A percentile compares a stretch with the other conserved stretches of the same genome.
Evolutionary conservation across 139 green algal species (phyloP).

Genomic region (Dunaliella primolecta): DNA sequence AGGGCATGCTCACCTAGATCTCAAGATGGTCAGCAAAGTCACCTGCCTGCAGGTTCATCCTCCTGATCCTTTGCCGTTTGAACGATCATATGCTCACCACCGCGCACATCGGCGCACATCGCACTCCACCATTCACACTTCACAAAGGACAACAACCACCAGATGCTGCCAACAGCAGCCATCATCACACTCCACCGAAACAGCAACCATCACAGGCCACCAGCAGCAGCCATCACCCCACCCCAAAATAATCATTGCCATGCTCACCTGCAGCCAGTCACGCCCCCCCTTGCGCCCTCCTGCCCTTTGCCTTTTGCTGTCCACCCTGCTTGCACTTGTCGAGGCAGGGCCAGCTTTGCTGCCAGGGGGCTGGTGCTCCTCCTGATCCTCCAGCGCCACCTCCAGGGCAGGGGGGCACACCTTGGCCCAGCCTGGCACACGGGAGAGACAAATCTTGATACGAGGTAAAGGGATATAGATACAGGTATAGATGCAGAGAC

Average conservation of each 20-base stretch:
- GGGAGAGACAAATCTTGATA: neutral
- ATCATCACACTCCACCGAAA: neutral
- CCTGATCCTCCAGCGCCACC: neutral
- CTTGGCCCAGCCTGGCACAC: conserved; percentile 3
- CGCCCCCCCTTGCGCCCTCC: neutral
- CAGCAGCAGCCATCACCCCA: neutral
- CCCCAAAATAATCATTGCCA: no score
- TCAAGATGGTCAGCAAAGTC: no score
- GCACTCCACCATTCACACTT: no score
- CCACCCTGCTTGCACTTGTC: no score
- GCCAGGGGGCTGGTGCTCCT: neutral
- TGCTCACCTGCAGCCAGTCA: neutral
- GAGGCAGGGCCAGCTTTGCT: neutral
- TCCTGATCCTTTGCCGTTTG: no score
- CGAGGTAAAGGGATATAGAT: no score
- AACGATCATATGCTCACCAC: neutral
- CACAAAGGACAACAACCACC: no score
- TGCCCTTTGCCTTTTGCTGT: neutral
- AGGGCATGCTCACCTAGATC: no score
- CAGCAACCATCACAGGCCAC: neutral
- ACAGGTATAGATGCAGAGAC: no score
- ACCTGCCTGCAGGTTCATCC: no score
- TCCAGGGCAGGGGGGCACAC: neutral
- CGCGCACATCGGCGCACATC: neutral
- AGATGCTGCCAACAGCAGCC: neutral